Conservation (phyloP, 2,329 filamentous ascomycete species). For the Verticillium dahliae region DNA sequence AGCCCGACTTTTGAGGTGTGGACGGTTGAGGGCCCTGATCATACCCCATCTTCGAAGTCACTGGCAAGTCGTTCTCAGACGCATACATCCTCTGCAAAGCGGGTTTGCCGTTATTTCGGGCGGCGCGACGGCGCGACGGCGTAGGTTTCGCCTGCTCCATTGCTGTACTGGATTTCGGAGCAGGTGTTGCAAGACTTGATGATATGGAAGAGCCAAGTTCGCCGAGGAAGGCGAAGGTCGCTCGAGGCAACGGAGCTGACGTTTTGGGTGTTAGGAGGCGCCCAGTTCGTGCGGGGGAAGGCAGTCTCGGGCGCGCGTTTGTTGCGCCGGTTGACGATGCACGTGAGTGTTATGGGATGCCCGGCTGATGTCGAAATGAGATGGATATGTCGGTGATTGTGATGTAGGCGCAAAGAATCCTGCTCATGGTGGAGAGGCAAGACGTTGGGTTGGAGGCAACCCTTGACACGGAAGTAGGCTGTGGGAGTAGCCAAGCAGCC, state of each 20-base stretch:
- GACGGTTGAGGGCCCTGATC: slow-evolving; percentile 27
- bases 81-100: slow-evolving; percentile 48
- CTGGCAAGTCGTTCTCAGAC: slow-evolving; percentile 46
- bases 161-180: background rate
- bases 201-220: background rate
- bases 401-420: background rate
- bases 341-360: background rate
- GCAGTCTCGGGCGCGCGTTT: too few species aligned
- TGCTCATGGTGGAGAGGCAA: background rate
- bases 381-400: background rate
- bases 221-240: background rate
- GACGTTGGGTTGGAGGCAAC: background rate
- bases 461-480: background rate
- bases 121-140: slow-evolving; percentile 26
- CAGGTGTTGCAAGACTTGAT: background rate
- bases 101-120: slow-evolving; percentile 25
- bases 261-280: background rate
- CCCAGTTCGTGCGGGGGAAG: too few species aligned
- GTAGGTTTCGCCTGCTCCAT: slow-evolving; percentile 22
- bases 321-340: too few species aligned
- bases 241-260: background rate
- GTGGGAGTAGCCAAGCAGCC: background rate
- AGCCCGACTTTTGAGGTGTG: slow-evolving; percentile 39
- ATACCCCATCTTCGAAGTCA: slow-evolving; percentile 20
- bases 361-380: background rate